Evolutionary conservation across 2,329 filamentous ascomycete genomes (phyloP), one percentile per base, ranked within the genome.

Genomic region (Helotiales sp.): DNA sequence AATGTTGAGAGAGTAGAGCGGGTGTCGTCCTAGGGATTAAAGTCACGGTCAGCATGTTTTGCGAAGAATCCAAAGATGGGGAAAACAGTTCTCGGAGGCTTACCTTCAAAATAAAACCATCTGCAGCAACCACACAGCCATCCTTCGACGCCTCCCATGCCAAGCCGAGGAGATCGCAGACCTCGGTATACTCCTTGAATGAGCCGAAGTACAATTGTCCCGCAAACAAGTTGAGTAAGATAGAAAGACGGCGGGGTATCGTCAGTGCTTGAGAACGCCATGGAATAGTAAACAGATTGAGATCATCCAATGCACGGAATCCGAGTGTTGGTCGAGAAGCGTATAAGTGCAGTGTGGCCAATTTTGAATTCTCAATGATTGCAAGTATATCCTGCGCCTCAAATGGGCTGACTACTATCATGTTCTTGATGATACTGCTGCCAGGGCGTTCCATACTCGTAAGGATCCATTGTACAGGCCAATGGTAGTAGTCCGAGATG

Each of bases 121-220:
- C 67, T 68, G 64, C 22, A 17, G 62, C 69, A 12, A 72, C 56
- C 5, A 63, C 17, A 24, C 55, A 29, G 24, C 50, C 27, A 29
- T 52, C 30, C 10, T 58, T 24, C 1, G 61, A 49, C 1, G 58
- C 57, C 0, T 62, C 31, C 24, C 70, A 75, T 0, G 75, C 70
- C 0, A 88, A 65, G 0, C 84, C 80, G 0, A 89, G 71, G 38
- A 77, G 79, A 1, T 73, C 67, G 58, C 84, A 62, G 3, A 54
- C 19, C 15, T 31, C 27, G 10, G n/a, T 61, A 60, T 90, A 91
- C 53, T 89, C 80, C 0, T 72, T 57, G 42, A 77, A 81, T 0
- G 75, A 78, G 0, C 67, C 69, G 9, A 90, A 74, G 63, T 90
- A 91, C 0, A 90, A 75, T 54, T 88, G 85, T 0, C 88, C 88